Percentiles rank a stretch among this genome's conserved stretches.
Evolutionary conservation across 106 monocot genomes (phyloP).

Genomic region (Ottelia alismoides): DNA sequence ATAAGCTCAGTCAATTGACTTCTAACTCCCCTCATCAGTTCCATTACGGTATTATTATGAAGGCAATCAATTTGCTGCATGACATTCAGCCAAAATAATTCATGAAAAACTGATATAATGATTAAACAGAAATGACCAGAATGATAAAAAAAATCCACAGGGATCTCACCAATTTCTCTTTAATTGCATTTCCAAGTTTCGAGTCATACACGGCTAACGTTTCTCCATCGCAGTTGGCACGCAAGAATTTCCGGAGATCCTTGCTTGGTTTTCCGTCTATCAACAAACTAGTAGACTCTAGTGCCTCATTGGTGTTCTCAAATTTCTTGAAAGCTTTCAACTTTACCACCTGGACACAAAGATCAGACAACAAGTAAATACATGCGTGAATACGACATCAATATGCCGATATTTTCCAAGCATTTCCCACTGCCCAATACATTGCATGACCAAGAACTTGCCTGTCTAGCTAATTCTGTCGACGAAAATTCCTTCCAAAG

Average conservation of each 20-base stretch:
- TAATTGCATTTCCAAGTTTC: constrained; percentile 77
- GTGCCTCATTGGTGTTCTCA: constrained; percentile 76
- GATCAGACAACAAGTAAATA: no score
- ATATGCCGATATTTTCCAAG: no score
- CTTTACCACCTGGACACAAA: constrained; percentile 40
- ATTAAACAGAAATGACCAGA: not conserved
- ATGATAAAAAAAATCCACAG: no score
- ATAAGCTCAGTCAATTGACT: constrained; percentile 80
- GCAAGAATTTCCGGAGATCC: no score
- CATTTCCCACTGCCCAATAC: no score
- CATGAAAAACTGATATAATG: no score
- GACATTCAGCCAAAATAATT: no score
- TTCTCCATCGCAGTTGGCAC: constrained; percentile 61
- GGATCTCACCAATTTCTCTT: constrained; percentile 58
- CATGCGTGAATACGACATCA: constrained; percentile 1
- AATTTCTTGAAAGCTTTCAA: constrained; percentile 84
- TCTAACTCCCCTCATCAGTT: constrained; percentile 82
- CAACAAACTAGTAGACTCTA: constrained; percentile 48
- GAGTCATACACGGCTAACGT: constrained; percentile 79
- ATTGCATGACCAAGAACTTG: no score
- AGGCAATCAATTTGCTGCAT: constrained; percentile 82
- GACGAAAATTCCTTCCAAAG: constrained; percentile 56
- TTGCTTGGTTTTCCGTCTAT: no score
- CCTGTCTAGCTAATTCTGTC: constrained; percentile 64
- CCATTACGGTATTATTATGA: constrained; percentile 80